Percentiles rank a stretch among this genome's conserved stretches.
Conservation (phyloP, 1,284 basidiomycete genomes). For the Irpex rosettiformis region DNA sequence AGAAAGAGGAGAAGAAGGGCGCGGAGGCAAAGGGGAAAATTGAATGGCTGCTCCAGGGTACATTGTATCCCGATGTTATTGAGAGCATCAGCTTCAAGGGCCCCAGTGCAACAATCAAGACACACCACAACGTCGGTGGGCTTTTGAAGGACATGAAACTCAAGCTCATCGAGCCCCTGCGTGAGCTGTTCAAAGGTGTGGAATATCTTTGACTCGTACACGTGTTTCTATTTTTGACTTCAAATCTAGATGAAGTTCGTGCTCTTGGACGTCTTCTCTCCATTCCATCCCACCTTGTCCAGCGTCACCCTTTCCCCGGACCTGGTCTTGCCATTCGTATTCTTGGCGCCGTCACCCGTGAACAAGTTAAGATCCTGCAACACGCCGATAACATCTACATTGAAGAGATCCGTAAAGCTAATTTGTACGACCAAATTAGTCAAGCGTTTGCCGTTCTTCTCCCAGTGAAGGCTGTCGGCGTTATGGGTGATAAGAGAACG, state of each 20-base stretch:
- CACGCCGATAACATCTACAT: slow-evolving; percentile 97
- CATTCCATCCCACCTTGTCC: slow-evolving; percentile 92
- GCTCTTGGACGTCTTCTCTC: slow-evolving; percentile 86
- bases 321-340: slow-evolving; percentile 99
- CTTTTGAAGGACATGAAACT: slow-evolving; percentile 98
- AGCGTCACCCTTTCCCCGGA: slow-evolving; percentile 99
- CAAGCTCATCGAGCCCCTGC: slow-evolving; percentile 96
- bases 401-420: slow-evolving; percentile 93
- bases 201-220: slow-evolving; percentile 19
- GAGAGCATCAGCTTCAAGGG: slow-evolving; percentile 99
- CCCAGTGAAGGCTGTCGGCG: slow-evolving; percentile 96
- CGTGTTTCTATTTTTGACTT: background rate
- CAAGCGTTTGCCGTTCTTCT: slow-evolving; percentile 97
- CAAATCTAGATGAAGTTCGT: slow-evolving; percentile 84
- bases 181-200: slow-evolving; percentile 96
- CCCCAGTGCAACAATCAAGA: slow-evolving; percentile 98
- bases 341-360: slow-evolving; percentile 89
- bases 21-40: slow-evolving; percentile 84
- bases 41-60: slow-evolving; percentile 98
- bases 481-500: slow-evolving; percentile 96
- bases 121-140: slow-evolving; percentile 99
- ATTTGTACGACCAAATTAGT: slow-evolving; percentile 90
- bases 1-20: slow-evolving; percentile 65
- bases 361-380: slow-evolving; percentile 94
- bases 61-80: slow-evolving; percentile 98